These are phyloP conservation scores for Claviceps arundinis DNA, from an alignment of 2,329 filamentous ascomycete genomes.

Conservation along the genomic window DNA sequence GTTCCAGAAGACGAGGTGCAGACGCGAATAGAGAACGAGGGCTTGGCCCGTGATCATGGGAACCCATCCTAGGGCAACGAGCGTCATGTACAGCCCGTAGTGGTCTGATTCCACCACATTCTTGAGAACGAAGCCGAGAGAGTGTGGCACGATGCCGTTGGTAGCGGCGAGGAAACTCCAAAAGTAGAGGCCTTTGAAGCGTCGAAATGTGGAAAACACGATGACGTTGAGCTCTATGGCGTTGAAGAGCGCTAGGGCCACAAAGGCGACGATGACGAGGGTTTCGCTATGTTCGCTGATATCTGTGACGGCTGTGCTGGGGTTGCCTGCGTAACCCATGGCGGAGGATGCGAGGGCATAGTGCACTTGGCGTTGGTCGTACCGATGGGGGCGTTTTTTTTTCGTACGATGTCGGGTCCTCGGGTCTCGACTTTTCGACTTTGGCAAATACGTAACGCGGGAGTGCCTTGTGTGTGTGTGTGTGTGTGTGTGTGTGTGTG, in stretches of 20 bases:
- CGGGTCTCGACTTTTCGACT: too few species aligned
- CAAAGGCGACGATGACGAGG: constrained; percentile 1
- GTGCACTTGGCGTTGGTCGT: neutral
- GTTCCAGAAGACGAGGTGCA: constrained; percentile 44
- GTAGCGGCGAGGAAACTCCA: constrained; percentile 23
- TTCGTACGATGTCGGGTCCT: too few species aligned
- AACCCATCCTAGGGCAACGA: constrained; percentile 15
- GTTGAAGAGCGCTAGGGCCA: constrained; percentile 15
- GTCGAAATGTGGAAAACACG: constrained; percentile 19
- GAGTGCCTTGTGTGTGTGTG: too few species aligned
- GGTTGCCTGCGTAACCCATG: constrained; percentile 6
- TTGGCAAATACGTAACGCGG: too few species aligned
- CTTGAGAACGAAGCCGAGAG: constrained; percentile 33
- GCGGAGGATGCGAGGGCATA: neutral
- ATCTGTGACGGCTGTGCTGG: neutral
- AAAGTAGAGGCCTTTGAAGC: constrained; percentile 21
- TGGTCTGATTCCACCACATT: constrained; percentile 11
- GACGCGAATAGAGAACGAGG: constrained; percentile 46
- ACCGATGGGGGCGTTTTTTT: too few species aligned
- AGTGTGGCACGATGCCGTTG: constrained; percentile 20
- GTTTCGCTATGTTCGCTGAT: neutral
- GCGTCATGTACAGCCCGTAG: constrained; percentile 9
- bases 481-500: too few species aligned
- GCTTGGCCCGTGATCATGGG: constrained; percentile 46
- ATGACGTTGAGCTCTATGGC: constrained; percentile 18